Evolutionary conservation across 1,284 basidiomycete species (phyloP).

Genomic region (Naganishia liquefaciens): DNA sequence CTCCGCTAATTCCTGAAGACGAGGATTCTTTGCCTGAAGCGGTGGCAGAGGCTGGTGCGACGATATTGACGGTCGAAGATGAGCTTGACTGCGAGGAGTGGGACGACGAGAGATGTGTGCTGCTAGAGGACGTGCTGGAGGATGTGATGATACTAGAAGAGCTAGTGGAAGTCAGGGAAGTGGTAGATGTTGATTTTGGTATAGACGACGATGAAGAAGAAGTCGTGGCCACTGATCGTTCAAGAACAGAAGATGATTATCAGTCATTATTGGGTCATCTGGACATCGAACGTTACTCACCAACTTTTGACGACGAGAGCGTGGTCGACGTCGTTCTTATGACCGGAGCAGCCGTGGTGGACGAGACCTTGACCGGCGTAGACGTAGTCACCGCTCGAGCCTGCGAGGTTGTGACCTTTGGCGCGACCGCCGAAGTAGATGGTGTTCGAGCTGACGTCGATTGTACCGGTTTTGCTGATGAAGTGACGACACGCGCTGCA

Average conservation of each 20-base stretch:
- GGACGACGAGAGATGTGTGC: constrained; percentile 3
- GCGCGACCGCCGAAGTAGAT: not conserved
- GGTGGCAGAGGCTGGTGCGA: constrained; percentile 16
- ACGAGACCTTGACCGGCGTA: not conserved
- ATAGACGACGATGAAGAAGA: constrained; percentile 1
- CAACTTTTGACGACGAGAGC: not conserved
- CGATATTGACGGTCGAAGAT: constrained; percentile 17
- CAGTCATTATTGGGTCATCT: not conserved
- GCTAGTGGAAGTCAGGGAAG: constrained; percentile 1
- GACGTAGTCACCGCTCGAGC: constrained; percentile 9
- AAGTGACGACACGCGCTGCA: not conserved
- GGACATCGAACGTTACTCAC: constrained; percentile 2
- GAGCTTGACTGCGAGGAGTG: not conserved
- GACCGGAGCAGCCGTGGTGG: not conserved
- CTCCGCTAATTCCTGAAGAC: constrained; percentile 6
- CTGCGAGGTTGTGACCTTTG: constrained; percentile 8
- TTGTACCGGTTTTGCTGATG: not conserved
- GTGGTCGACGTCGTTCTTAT: constrained; percentile 1
- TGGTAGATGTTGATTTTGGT: constrained; percentile 2
- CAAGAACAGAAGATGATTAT: not conserved
- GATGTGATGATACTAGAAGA: constrained; percentile 1
- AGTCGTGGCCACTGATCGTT: not conserved
- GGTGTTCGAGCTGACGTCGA: not conserved
- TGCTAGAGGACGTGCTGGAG: constrained; percentile 4
- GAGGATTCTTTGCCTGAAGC: constrained; percentile 1